Percentiles rank a stretch among this genome's conserved stretches.
phyloP scores from a whole-genome alignment of 2,329 filamentous ascomycete genomes.

The Hymenoscyphus fraxineus region DNA sequence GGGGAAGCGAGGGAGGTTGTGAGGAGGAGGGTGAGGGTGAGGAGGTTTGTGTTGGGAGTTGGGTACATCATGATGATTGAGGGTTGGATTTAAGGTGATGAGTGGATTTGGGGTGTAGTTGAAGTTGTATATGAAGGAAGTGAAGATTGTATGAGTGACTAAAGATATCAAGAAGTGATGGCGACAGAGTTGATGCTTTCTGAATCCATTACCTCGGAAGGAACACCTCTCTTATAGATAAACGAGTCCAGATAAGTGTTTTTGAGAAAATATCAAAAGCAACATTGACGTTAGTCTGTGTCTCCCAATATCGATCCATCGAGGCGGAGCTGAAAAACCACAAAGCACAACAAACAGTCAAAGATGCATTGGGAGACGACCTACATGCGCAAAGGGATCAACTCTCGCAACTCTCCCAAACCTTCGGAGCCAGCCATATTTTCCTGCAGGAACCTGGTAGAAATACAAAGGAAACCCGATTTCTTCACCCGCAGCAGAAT shows the following conservation, averaged over 20 bases:
- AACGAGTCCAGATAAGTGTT: background rate
- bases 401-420: background rate
- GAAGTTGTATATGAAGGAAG: background rate
- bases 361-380: background rate
- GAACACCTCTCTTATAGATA: background rate
- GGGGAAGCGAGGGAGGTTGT: background rate
- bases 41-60: background rate
- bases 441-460: background rate
- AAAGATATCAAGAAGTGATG: background rate
- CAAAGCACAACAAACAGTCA: background rate
- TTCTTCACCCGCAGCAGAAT: background rate
- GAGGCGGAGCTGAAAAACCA: background rate
- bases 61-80: background rate
- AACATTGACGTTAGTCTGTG: background rate
- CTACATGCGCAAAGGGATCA: background rate
- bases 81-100: background rate
- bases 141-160: background rate
- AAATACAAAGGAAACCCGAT: background rate
- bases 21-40: background rate
- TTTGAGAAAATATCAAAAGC: background rate
- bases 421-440: background rate
- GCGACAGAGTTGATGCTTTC: background rate
- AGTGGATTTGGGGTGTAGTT: background rate
- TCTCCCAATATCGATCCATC: background rate
- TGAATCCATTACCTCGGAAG: background rate